phyloP scores from a whole-genome alignment of 2,329 filamentous ascomycete genomes.

The Aureobasidium subglaciale region DNA sequence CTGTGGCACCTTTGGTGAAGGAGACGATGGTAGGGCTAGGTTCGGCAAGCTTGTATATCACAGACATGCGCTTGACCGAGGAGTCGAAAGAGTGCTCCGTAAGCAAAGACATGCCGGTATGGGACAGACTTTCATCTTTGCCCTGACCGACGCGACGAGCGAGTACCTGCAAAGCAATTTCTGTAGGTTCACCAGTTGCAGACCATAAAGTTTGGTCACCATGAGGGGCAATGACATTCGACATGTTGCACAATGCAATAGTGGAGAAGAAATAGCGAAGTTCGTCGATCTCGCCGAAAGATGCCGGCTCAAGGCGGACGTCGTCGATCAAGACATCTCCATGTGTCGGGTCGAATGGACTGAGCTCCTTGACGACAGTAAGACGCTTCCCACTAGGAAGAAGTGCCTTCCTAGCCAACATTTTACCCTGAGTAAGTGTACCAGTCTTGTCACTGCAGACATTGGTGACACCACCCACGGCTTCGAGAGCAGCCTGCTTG shows the following conservation, averaged over 20 bases:
- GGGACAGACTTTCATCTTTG: slow-evolving; percentile 16
- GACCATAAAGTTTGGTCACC: slow-evolving; percentile 53
- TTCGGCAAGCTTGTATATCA: slow-evolving; percentile 20
- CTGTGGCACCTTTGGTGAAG: slow-evolving; percentile 30
- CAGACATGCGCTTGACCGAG: slow-evolving; percentile 29
- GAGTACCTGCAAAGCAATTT: slow-evolving; percentile 70
- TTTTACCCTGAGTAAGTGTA: slow-evolving; percentile 48
- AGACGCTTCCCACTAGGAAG: slow-evolving; percentile 52
- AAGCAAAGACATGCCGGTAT: not conserved
- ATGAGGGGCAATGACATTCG: slow-evolving; percentile 49
- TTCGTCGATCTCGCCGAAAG: not conserved
- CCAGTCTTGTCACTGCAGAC: slow-evolving; percentile 67
- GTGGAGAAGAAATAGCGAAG: slow-evolving; percentile 43
- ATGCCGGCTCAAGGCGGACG: not conserved
- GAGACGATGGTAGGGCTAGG: slow-evolving; percentile 11
- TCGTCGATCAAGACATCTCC: slow-evolving; percentile 45
- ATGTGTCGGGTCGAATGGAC: slow-evolving; percentile 54
- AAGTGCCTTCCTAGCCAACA: slow-evolving; percentile 56
- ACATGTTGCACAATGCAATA: slow-evolving; percentile 59
- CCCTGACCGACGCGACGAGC: slow-evolving; percentile 52
- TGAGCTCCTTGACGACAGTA: slow-evolving; percentile 47
- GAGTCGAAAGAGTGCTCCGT: slow-evolving; percentile 27
- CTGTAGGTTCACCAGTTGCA: slow-evolving; percentile 60
- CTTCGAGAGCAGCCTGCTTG: slow-evolving; percentile 57
- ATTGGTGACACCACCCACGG: slow-evolving; percentile 57